Evolutionary conservation across 768 basidiomycete species (phyloP).

Genomic region (Tricholoma flavovirens): DNA sequence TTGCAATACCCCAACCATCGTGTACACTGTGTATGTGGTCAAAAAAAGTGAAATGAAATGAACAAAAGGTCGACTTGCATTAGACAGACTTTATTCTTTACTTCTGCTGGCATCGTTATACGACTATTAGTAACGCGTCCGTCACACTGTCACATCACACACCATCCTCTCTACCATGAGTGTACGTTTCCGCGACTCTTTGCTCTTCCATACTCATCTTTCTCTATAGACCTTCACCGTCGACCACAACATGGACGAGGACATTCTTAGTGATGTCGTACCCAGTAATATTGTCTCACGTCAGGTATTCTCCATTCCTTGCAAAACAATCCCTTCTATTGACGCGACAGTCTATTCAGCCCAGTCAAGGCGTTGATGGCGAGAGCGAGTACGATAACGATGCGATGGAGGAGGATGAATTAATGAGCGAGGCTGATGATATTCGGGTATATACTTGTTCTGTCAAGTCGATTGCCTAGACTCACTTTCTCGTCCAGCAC

Average conservation of each 20-base stretch:
- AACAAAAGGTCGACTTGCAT: slow-evolving; percentile 48
- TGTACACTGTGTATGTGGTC: slow-evolving; percentile 58
- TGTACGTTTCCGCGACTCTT: slow-evolving; percentile 10
- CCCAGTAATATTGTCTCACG: slow-evolving; percentile 90
- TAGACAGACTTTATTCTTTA: slow-evolving; percentile 87
- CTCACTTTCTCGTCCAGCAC: neutral
- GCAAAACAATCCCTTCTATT: neutral
- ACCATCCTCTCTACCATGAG: slow-evolving; percentile 15
- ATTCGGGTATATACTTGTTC: slow-evolving; percentile 14
- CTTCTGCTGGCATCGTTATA: slow-evolving; percentile 25
- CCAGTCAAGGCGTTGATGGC: slow-evolving; percentile 66
- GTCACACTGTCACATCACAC: slow-evolving; percentile 15
- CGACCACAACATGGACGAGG: slow-evolving; percentile 50
- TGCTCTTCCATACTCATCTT: neutral
- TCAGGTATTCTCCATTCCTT: slow-evolving; percentile 45
- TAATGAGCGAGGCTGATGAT: slow-evolving; percentile 48
- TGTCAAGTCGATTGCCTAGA: neutral
- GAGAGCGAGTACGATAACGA: slow-evolving; percentile 71
- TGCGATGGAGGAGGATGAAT: slow-evolving; percentile 56
- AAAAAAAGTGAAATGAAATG: neutral
- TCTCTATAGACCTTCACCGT: slow-evolving; percentile 32
- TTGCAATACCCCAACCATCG: slow-evolving; percentile 91
- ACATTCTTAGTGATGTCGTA: slow-evolving; percentile 85
- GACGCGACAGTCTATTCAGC: slow-evolving; percentile 20
- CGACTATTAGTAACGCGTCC: slow-evolving; percentile 4